A percentile compares a stretch with the other conserved stretches of the same genome.
Evolutionary conservation across 257 asterid genomes (phyloP).

Genomic region (Solanum verrucosum): DNA sequence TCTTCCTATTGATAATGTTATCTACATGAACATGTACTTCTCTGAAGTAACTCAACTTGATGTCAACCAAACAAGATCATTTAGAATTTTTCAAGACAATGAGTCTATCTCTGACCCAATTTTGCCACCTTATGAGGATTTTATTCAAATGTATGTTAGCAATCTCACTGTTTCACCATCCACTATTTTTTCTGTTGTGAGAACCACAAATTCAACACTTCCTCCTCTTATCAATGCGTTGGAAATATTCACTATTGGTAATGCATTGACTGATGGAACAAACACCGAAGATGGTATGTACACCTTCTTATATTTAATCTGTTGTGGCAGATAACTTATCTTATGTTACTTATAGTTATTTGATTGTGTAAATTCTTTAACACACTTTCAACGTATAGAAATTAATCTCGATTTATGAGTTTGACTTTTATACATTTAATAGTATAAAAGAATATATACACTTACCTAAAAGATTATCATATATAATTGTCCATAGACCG

Average conservation of each 20-base stretch:
- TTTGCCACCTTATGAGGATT: constrained; percentile 29
- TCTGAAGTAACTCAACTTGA: constrained; percentile 33
- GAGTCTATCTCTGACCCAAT: constrained; percentile 9
- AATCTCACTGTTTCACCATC: constrained; percentile 14
- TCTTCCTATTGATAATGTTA: constrained; percentile 4
- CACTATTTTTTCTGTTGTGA: constrained; percentile 21
- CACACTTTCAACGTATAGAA: not conserved
- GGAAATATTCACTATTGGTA: constrained; percentile 35
- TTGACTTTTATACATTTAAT: not conserved
- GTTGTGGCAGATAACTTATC: not conserved
- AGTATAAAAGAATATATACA: not conserved
- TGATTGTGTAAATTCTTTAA: not conserved
- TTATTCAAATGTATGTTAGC: not conserved
- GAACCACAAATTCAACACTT: constrained; percentile 30
- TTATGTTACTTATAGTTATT: not conserved
- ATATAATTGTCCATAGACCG: not conserved
- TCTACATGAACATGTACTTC: constrained; percentile 39
- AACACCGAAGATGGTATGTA: constrained; percentile 30
- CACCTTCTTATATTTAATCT: not conserved
- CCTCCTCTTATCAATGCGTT: constrained; percentile 59
- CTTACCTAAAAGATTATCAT: not conserved
- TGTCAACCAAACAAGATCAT: constrained; percentile 25
- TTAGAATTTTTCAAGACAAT: constrained; percentile 9
- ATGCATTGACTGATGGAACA: constrained; percentile 25
- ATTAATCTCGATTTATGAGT: not conserved